Percentiles rank a stretch among this genome's conserved stretches.
Evolutionary conservation across 1,284 basidiomycete genomes (phyloP).

Genomic region (Phylloboletellus chloephorus): DNA sequence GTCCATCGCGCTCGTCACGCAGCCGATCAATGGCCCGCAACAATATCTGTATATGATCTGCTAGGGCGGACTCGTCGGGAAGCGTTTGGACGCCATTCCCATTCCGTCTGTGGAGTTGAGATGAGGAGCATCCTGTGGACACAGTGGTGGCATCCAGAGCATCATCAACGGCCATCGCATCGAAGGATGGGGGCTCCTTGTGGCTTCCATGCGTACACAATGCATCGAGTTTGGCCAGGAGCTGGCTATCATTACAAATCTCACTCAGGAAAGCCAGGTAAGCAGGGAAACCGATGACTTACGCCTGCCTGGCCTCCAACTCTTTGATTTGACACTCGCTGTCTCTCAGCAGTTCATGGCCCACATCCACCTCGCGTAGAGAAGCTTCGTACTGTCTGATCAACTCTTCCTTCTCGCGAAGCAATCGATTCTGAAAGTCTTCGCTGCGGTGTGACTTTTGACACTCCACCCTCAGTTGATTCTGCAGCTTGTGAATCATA

Average conservation of each 20-base stretch:
- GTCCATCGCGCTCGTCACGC: conserved; percentile 62
- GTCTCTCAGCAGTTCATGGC: conserved; percentile 10
- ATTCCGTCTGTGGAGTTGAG: conserved; percentile 3
- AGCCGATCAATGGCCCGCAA: conserved; percentile 60
- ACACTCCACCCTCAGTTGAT: conserved; percentile 40
- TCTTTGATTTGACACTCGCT: conserved; percentile 23
- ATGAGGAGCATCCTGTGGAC: conserved; percentile 1
- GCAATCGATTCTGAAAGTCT: conserved; percentile 27
- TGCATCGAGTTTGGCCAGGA: conserved; percentile 19
- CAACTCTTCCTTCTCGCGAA: conserved; percentile 28
- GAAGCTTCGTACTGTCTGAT: conserved; percentile 11
- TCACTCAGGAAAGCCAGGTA: background rate
- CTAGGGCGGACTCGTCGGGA: conserved; percentile 34
- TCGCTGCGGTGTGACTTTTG: conserved; percentile 37
- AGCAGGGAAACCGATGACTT: conserved; percentile 9
- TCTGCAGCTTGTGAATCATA: conserved; percentile 37
- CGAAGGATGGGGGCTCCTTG: conserved; percentile 2
- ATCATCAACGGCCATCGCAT: conserved; percentile 5
- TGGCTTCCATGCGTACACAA: background rate
- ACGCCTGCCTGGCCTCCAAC: conserved; percentile 21
- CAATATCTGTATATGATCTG: conserved; percentile 47
- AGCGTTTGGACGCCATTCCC: conserved; percentile 3
- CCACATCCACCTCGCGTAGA: conserved; percentile 14
- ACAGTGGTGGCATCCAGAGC: too few species aligned
- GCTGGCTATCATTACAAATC: conserved; percentile 15